phyloP scores from a whole-genome alignment of 1,284 basidiomycete species.

The Cystobasidium pallidum region DNA sequence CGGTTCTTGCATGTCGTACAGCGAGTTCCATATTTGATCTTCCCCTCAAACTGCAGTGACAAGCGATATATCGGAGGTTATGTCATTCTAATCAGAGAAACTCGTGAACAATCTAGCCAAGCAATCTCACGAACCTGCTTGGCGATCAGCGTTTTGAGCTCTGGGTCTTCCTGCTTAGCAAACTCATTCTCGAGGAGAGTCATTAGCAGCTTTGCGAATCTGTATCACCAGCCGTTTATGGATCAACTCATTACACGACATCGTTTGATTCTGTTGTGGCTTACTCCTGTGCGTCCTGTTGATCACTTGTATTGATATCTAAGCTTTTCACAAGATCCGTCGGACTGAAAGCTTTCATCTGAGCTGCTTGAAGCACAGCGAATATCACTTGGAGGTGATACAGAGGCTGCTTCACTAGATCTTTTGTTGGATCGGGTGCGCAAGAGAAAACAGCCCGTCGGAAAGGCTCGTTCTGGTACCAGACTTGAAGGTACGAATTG shows the following conservation, averaged over 20 bases:
- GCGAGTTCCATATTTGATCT: slow-evolving; percentile 73
- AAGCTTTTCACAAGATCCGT: slow-evolving; percentile 78
- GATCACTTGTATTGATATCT: slow-evolving; percentile 73
- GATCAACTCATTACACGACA: not conserved
- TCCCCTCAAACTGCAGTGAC: slow-evolving; percentile 93
- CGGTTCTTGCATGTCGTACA: slow-evolving; percentile 70
- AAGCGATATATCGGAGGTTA: too few species aligned
- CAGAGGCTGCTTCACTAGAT: slow-evolving; percentile 54
- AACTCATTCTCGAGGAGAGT: slow-evolving; percentile 81
- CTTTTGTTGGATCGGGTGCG: slow-evolving; percentile 62
- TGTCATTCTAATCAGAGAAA: too few species aligned
- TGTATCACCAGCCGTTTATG: slow-evolving; percentile 54
- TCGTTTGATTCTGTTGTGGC: slow-evolving; percentile 48
- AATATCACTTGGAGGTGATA: slow-evolving; percentile 63
- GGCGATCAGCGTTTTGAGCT: slow-evolving; percentile 68
- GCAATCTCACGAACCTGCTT: slow-evolving; percentile 64
- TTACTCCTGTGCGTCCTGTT: slow-evolving; percentile 93
- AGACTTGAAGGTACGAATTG: slow-evolving; percentile 85
- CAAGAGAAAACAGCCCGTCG: slow-evolving; percentile 66
- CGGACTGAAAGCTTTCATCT: slow-evolving; percentile 74
- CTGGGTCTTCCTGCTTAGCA: slow-evolving; percentile 67
- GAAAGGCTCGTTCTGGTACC: slow-evolving; percentile 69
- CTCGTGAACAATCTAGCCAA: too few species aligned
- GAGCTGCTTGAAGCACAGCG: slow-evolving; percentile 75
- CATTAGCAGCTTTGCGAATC: slow-evolving; percentile 92